Percentiles rank a stretch among this genome's conserved stretches.
Conservation (phyloP, 805 yeast genomes). For the Zygosaccharomyces pseudorouxii region DNA sequence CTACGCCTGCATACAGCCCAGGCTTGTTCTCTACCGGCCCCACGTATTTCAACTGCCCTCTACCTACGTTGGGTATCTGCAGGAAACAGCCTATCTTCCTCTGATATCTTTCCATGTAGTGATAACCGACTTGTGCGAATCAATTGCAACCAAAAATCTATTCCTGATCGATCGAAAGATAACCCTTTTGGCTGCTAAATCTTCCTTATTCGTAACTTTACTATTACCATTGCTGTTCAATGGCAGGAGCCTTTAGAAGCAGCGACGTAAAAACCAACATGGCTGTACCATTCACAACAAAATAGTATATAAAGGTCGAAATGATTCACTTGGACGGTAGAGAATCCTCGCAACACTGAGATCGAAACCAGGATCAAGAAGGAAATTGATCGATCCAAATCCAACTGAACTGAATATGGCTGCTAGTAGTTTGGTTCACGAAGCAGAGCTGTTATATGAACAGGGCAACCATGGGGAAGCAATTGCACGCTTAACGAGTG, state of each 20-base stretch:
- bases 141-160: not conserved
- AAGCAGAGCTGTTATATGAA: constrained; percentile 23
- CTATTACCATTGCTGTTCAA: not conserved
- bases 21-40: constrained; percentile 70
- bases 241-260: not conserved
- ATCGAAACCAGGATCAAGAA: not conserved
- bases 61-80: constrained; percentile 62
- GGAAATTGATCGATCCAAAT: not conserved
- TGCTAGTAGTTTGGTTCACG: constrained; percentile 17
- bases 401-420: constrained; percentile 10
- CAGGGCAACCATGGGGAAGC: constrained; percentile 29
- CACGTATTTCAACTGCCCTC: constrained; percentile 61
- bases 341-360: not conserved
- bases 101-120: constrained; percentile 17
- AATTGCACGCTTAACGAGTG: constrained; percentile 26
- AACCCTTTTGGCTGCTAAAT: not conserved
- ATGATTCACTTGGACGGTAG: not conserved
- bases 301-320: not conserved
- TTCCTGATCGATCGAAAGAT: not conserved
- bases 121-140: not conserved
- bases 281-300: not conserved
- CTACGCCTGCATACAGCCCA: constrained; percentile 85
- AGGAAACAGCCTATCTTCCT: constrained; percentile 33
- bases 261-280: not conserved
- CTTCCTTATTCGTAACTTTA: not conserved